phyloP scores from a whole-genome alignment of 2,329 filamentous ascomycete genomes.

The Rhynchosporium graminicola region DNA sequence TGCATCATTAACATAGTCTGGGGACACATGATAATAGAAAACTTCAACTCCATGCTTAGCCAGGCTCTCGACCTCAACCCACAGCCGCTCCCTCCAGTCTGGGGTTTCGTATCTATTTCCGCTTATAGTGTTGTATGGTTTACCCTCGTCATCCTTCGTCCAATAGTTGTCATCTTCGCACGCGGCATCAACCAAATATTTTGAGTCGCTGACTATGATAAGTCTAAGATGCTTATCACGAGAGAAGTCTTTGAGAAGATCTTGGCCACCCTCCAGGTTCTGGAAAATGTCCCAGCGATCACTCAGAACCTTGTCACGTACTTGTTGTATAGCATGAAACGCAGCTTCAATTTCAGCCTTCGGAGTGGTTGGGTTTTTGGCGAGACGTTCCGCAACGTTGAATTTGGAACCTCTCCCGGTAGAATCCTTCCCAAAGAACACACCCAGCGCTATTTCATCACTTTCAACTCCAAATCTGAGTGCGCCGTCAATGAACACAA shows the following conservation, averaged over 20 bases:
- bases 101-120: slow-evolving; percentile 8
- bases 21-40: slow-evolving; percentile 20
- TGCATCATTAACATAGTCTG: slow-evolving; percentile 17
- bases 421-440: too few species aligned
- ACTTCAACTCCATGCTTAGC: slow-evolving; percentile 21
- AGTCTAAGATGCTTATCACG: slow-evolving; percentile 5
- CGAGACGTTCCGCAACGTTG: slow-evolving; percentile 15
- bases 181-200: slow-evolving; percentile 8
- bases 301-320: slow-evolving; percentile 9
- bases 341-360: slow-evolving; percentile 22
- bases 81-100: slow-evolving; percentile 1
- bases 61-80: slow-evolving; percentile 15
- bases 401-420: slow-evolving; percentile 4
- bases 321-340: slow-evolving; percentile 12
- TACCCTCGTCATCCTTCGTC: background rate
- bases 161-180: background rate
- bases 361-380: slow-evolving; percentile 15
- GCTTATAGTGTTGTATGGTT: background rate
- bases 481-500: slow-evolving; percentile 23
- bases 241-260: background rate
- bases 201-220: slow-evolving; percentile 13
- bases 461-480: slow-evolving; percentile 10
- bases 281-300: slow-evolving; percentile 8
- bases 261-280: background rate
- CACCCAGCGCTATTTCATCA: background rate